Conservation (phyloP, 257 asterid genomes). For the Linaria vulgaris region DNA sequence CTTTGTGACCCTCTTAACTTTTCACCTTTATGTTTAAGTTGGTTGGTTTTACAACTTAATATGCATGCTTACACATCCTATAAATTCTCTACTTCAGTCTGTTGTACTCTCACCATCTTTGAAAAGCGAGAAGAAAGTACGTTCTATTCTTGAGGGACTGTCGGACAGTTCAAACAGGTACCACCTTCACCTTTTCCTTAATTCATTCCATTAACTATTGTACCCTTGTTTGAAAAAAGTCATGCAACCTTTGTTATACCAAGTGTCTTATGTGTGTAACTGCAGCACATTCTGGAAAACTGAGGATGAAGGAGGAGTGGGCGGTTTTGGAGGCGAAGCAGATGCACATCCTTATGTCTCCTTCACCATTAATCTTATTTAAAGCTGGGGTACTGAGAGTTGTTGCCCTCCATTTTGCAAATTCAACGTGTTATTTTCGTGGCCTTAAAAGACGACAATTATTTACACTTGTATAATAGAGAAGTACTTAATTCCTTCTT, state of each 20-base stretch:
- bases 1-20: background rate
- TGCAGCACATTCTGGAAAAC: slow-evolving; percentile 85
- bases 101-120: slow-evolving; percentile 73
- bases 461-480: slow-evolving; percentile 38
- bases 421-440: slow-evolving; percentile 24
- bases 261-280: slow-evolving; percentile 27
- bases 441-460: slow-evolving; percentile 34
- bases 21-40: background rate
- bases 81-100: slow-evolving; percentile 51
- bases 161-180: slow-evolving; percentile 77
- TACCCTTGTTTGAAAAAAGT: background rate
- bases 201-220: slow-evolving; percentile 3
- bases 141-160: slow-evolving; percentile 73
- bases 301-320: slow-evolving; percentile 78
- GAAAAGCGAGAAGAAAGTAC: slow-evolving; percentile 89
- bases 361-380: slow-evolving; percentile 82
- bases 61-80: slow-evolving; percentile 12
- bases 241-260: slow-evolving; percentile 15
- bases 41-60: slow-evolving; percentile 14
- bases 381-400: slow-evolving; percentile 28
- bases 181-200: slow-evolving; percentile 14
- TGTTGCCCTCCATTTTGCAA: slow-evolving; percentile 36
- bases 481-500: slow-evolving; percentile 31
- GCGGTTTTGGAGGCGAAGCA: slow-evolving; percentile 64
- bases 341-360: slow-evolving; percentile 84